Evolutionary conservation across 2,329 filamentous ascomycete genomes (phyloP).

Genomic region (Macrophomina phaseolina): DNA sequence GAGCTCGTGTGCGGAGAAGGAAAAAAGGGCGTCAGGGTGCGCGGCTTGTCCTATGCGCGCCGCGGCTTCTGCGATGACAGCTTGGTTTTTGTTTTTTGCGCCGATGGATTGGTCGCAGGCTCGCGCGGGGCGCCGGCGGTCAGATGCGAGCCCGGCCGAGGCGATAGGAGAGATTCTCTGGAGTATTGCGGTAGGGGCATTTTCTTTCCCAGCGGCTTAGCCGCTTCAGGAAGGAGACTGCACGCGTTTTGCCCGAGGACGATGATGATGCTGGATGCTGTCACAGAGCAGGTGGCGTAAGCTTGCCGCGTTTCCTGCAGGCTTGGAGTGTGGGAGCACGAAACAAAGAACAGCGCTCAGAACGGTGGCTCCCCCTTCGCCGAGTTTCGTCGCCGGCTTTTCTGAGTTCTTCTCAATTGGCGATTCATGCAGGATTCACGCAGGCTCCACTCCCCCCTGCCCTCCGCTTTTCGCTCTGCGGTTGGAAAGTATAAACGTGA

Average conservation of each 20-base stretch:
- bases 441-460: background rate
- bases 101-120: background rate
- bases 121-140: background rate
- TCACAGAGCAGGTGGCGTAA: background rate
- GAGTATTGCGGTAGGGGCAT: background rate
- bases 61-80: background rate
- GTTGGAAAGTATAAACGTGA: background rate
- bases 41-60: background rate
- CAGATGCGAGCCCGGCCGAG: background rate
- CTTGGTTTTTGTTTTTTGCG: background rate
- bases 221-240: conserved; percentile 8
- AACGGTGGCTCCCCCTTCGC: too few relatives aligned
- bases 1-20: conserved; percentile 6
- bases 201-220: background rate
- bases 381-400: background rate
- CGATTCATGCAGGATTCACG: background rate
- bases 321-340: background rate
- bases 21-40: background rate
- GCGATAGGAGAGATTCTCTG: background rate
- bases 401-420: background rate
- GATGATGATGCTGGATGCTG: background rate
- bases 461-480: background rate
- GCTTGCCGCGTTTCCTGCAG: background rate
- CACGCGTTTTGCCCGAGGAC: background rate
- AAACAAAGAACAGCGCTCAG: too few relatives aligned